phyloP scores from a whole-genome alignment of 108 stramenopile genomes.

The Conticribra guillardii region DNA sequence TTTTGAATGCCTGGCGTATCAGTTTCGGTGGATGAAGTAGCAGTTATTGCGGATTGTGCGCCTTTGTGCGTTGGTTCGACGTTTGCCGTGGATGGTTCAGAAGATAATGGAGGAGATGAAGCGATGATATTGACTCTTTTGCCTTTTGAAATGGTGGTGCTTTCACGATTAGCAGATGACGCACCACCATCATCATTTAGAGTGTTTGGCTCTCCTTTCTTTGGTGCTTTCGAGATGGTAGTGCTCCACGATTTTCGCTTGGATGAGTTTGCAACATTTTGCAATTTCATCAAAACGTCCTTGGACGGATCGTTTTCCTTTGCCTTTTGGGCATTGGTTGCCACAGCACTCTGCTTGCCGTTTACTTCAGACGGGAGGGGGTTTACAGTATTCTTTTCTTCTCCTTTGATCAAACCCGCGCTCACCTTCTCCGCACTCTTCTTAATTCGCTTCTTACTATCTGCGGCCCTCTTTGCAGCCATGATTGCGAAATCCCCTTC shows the following conservation, averaged over 20 bases:
- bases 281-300: conserved; percentile 44
- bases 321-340: conserved; percentile 31
- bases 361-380: background rate
- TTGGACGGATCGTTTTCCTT: conserved; percentile 36
- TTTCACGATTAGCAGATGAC: no score
- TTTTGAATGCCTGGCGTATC: conserved; percentile 21
- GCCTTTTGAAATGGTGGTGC: no score
- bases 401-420: conserved; percentile 44
- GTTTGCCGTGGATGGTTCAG: no score
- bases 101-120: no score
- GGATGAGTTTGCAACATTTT: conserved; percentile 26
- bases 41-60: no score
- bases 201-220: background rate
- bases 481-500: conserved; percentile 69
- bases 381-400: conserved; percentile 1
- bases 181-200: no score
- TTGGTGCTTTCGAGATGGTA: conserved; percentile 34
- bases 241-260: conserved; percentile 35
- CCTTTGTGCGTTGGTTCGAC: no score
- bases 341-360: conserved; percentile 14
- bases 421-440: no score
- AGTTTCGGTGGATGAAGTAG: no score
- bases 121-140: no score
- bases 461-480: conserved; percentile 61
- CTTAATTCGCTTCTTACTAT: conserved; percentile 6